A percentile compares a stretch with the other conserved stretches of the same genome.
These are phyloP conservation scores for Arthrobotrys megalospora DNA, from an alignment of 2,329 filamentous ascomycete genomes.

Conservation along the genomic window DNA sequence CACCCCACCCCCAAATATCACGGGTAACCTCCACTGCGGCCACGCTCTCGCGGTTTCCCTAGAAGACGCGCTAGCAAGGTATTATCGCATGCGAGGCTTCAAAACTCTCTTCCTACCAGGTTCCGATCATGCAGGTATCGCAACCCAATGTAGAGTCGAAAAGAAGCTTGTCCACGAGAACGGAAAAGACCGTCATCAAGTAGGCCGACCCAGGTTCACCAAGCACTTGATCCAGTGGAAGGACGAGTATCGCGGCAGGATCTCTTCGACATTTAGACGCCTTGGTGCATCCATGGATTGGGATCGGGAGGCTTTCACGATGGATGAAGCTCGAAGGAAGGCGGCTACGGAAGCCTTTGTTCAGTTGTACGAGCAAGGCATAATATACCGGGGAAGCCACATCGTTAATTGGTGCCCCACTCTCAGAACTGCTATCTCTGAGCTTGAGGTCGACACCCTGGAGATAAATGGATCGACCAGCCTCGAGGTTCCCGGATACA, in stretches of 20 bases:
- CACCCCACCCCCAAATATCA: conserved; percentile 64
- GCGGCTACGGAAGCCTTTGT: conserved; percentile 63
- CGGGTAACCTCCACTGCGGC: conserved; percentile 63
- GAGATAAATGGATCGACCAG: conserved; percentile 52
- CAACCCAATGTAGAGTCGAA: conserved; percentile 63
- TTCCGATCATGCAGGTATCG: conserved; percentile 64
- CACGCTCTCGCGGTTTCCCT: conserved; percentile 64
- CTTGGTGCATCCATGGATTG: conserved; percentile 63
- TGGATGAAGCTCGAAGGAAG: conserved; percentile 54
- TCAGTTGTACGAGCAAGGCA: conserved; percentile 61
- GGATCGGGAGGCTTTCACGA: conserved; percentile 62
- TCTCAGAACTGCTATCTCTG: conserved; percentile 63
- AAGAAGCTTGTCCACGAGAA: conserved; percentile 61
- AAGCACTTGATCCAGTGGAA: conserved; percentile 62
- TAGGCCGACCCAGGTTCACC: conserved; percentile 60
- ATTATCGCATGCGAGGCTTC: conserved; percentile 63
- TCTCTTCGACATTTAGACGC: conserved; percentile 59
- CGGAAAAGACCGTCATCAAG: conserved; percentile 46
- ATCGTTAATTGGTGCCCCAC: conserved; percentile 63
- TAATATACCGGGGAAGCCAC: conserved; percentile 63
- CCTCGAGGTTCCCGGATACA: conserved; percentile 46
- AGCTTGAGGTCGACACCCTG: conserved; percentile 62
- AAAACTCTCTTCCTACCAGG: conserved; percentile 63
- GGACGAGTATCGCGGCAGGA: conserved; percentile 59
- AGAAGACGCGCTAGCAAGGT: conserved; percentile 63